Percentiles rank a stretch among this genome's conserved stretches.
Evolutionary conservation across 306 rosid species (phyloP).

Genomic region (Gleditsia sinensis): DNA sequence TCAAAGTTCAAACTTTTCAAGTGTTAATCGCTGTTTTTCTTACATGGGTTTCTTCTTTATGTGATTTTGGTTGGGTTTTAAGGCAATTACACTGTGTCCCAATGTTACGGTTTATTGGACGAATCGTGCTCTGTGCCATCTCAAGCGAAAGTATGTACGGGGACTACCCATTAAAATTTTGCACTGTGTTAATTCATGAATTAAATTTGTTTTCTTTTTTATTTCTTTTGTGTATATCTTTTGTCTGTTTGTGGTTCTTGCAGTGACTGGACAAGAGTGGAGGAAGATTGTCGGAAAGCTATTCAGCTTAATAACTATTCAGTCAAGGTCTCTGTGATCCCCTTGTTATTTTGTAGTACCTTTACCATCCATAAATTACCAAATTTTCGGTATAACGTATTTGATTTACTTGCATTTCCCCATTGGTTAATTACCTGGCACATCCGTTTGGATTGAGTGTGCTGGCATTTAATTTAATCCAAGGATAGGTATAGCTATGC

Average conservation of each 20-base stretch:
- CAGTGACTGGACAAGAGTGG: slow-evolving; percentile 87
- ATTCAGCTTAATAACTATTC: slow-evolving; percentile 69
- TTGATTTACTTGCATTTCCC: slow-evolving; percentile 13
- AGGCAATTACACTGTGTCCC: slow-evolving; percentile 72
- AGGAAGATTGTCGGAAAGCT: slow-evolving; percentile 85
- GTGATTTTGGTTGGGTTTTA: neutral
- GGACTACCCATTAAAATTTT: slow-evolving; percentile 5
- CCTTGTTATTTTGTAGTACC: slow-evolving; percentile 11
- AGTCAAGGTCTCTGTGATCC: slow-evolving; percentile 67
- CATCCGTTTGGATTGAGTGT: slow-evolving; percentile 12
- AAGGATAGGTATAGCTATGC: neutral
- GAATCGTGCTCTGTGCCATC: slow-evolving; percentile 96
- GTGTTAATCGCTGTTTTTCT: neutral
- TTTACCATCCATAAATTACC: neutral
- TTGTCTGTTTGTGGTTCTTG: slow-evolving; percentile 24
- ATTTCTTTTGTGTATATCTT: neutral
- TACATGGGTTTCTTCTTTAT: neutral
- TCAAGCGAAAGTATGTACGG: slow-evolving; percentile 77
- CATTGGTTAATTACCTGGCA: neutral
- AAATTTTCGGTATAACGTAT: neutral
- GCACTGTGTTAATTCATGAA: neutral
- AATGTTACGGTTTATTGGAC: slow-evolving; percentile 77
- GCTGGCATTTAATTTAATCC: neutral
- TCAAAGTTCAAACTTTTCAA: neutral
- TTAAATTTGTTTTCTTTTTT: neutral